A percentile compares a stretch with the other conserved stretches of the same genome.
These are phyloP conservation scores for Corymbia maculata DNA, from an alignment of 345 rosid genomes.

Conservation along the genomic window DNA sequence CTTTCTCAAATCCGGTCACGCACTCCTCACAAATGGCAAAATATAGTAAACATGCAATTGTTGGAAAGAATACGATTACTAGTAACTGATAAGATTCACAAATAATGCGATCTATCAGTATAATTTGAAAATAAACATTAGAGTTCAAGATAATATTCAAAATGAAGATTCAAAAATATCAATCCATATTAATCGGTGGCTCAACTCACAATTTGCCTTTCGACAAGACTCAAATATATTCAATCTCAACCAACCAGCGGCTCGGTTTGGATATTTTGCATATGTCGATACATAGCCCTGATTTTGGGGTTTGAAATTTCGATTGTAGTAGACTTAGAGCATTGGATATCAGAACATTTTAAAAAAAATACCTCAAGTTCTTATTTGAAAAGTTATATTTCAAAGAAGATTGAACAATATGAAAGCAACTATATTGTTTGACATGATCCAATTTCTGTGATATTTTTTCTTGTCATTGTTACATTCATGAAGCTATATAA, in stretches of 20 bases:
- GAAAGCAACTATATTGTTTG: not conserved
- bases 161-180: not conserved
- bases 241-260: not conserved
- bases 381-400: not conserved
- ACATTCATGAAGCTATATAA: not conserved
- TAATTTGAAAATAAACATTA: not conserved
- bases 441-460: not conserved
- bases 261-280: not conserved
- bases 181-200: not conserved
- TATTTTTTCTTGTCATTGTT: not conserved
- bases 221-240: not conserved
- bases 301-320: not conserved
- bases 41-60: not conserved
- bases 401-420: not conserved
- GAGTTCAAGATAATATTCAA: not conserved
- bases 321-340: not conserved
- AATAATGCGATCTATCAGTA: not conserved
- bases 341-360: not conserved
- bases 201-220: not conserved
- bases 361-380: not conserved
- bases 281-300: not conserved
- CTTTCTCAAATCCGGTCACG: not conserved
- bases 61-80: not conserved
- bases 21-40: not conserved
- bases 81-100: not conserved